phyloP scores from a whole-genome alignment of 2,329 filamentous ascomycete genomes.

The Passalora sequoiae region DNA sequence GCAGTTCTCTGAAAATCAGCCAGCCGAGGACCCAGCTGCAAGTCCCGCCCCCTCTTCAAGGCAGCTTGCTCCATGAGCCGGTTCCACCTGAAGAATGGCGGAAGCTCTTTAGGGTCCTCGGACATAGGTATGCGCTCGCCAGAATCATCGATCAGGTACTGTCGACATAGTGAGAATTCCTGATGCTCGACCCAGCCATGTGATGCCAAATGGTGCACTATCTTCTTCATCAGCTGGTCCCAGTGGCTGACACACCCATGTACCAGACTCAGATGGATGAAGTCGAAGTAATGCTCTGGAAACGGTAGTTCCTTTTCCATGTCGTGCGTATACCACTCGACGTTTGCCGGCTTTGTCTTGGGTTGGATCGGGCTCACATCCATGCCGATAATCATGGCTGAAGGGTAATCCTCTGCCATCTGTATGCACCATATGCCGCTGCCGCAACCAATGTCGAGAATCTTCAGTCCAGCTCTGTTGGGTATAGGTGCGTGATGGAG shows the following conservation, averaged over 20 bases:
- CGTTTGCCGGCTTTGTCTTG: constrained; percentile 21
- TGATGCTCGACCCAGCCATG: constrained; percentile 34
- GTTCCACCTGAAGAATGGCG: constrained; percentile 18
- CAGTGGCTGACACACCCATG: constrained; percentile 24
- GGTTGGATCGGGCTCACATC: constrained; percentile 24
- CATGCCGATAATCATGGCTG: constrained; percentile 21
- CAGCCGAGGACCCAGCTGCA: constrained; percentile 20
- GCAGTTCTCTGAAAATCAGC: constrained; percentile 12
- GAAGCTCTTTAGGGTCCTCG: constrained; percentile 10
- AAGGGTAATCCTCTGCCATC: constrained; percentile 24
- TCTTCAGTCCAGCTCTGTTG: constrained; percentile 8
- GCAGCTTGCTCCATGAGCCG: constrained; percentile 19
- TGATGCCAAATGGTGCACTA: constrained; percentile 23
- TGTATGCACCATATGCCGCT: constrained; percentile 24
- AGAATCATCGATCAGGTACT: constrained; percentile 16
- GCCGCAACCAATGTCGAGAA: constrained; percentile 24
- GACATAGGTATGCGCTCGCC: constrained; percentile 13
- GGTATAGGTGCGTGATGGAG: constrained; percentile 19
- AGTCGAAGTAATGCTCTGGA: constrained; percentile 22
- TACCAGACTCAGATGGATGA: constrained; percentile 24
- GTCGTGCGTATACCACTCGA: constrained; percentile 22
- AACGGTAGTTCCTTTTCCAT: constrained; percentile 23
- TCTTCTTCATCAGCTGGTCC: constrained; percentile 19
- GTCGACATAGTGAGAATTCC: constrained; percentile 25
- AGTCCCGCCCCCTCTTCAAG: constrained; percentile 14